Evolutionary conservation across 306 rosid species (phyloP).

Genomic region (Pachyrhizus erosus): DNA sequence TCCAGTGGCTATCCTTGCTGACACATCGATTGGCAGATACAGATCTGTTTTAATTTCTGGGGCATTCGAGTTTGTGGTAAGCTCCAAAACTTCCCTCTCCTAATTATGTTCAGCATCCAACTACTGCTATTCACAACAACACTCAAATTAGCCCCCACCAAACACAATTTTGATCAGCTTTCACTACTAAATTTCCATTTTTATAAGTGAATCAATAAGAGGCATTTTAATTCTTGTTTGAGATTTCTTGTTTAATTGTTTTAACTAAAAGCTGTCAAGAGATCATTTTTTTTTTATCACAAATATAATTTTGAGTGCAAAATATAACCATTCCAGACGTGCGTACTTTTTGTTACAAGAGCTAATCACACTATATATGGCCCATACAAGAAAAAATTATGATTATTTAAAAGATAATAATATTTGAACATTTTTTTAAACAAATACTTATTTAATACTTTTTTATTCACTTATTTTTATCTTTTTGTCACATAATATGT

Average conservation of each 20-base stretch:
- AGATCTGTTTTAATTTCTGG: constrained; percentile 61
- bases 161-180: neutral
- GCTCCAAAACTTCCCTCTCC: neutral
- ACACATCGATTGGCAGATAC: constrained; percentile 74
- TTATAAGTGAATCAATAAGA: neutral
- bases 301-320: neutral
- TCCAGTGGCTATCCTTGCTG: constrained; percentile 75
- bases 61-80: constrained; percentile 74
- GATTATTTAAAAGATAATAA: too few relatives aligned
- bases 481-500: too few relatives aligned
- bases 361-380: too few relatives aligned
- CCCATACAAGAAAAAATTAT: too few relatives aligned
- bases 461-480: too few relatives aligned
- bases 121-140: neutral
- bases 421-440: too few relatives aligned
- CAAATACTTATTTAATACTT: too few relatives aligned
- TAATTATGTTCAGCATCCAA: neutral
- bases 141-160: neutral
- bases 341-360: too few relatives aligned
- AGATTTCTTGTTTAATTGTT: neutral
- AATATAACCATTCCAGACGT: neutral
- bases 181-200: neutral
- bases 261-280: neutral
- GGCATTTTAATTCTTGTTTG: neutral
- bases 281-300: neutral